Base-by-base conservation (phyloP, 805 yeast genomes). In the Cyberlindnera americana region DNA sequence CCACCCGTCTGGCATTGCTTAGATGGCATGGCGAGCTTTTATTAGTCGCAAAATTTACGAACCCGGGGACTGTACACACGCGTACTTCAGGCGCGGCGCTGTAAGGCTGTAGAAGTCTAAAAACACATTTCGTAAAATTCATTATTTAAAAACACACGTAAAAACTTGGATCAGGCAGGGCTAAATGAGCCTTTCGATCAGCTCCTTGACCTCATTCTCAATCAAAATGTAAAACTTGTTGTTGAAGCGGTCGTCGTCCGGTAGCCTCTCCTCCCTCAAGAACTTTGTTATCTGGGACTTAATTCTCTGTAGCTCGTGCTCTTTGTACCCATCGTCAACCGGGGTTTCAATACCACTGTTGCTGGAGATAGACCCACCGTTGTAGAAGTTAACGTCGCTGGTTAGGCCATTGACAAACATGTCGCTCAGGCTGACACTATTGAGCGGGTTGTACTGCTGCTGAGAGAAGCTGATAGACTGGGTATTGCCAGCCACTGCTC, bases 231-330 rank as follows among this genome's bases (percentile, higher is more conserved):
- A 57, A 35, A 52, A 57, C 38, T 50, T 52, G 35, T 56, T 54
- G 33, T 53, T 55, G 44, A 54, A 56, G 6, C 54, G 54, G 34
- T 57, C 59, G 35, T 57, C 61, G 34, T 57, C 58, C 18, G 52
- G 44, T 11, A 57, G 36, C 37, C 60, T 48, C 43, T 57, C 61
- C 22, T 57, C 60, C 33, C 50, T 45, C 32, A 55, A 38, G 29
- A 53, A 57, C 40, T 50, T 54, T 1, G 56, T 42, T 18, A 57
- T 56, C 38, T 57, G 61, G 0, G 53, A 47, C 35, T 50, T 55
- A 38, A 57, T 57, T 42, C 60, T 47, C 37, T 49, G 53, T 21
- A 57, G 29, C 42, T 55, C 60, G 28, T 55, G 59, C 30, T 49
- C 54, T 34, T 55, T 55, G 25, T 55, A 55, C 11, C 54, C 47